Evolutionary conservation across 208 protist genomes (phyloP).

Genomic region (Lotmaria passim): DNA sequence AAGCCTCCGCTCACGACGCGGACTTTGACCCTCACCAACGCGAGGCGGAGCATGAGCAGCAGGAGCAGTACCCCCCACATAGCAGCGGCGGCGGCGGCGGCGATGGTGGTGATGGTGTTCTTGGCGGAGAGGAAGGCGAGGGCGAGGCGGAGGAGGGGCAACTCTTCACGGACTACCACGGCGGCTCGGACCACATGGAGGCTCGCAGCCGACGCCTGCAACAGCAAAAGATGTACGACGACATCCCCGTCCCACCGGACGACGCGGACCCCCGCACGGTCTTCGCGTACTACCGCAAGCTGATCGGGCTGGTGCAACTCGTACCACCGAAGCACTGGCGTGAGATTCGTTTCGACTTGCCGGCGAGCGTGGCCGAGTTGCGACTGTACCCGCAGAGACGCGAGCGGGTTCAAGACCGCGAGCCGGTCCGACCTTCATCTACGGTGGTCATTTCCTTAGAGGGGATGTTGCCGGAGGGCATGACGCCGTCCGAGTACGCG

Average conservation of each 20-base stretch:
- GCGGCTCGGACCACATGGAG: constrained; percentile 24
- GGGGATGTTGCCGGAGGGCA: constrained; percentile 64
- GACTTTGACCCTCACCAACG: neutral
- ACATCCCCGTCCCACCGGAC: constrained; percentile 20
- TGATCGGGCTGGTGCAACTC: constrained; percentile 52
- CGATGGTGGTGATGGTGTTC: too few species aligned
- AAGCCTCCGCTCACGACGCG: neutral
- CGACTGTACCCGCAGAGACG: constrained; percentile 61
- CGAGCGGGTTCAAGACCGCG: constrained; percentile 53
- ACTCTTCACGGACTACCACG: constrained; percentile 37
- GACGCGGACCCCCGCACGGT: constrained; percentile 33
- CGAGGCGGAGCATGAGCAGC: neutral
- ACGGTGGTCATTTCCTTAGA: constrained; percentile 70
- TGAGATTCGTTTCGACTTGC: constrained; percentile 75
- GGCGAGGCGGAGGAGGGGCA: constrained; percentile 15
- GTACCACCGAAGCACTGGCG: constrained; percentile 75
- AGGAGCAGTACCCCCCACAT: too few species aligned
- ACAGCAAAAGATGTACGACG: constrained; percentile 35
- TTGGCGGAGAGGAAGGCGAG: constrained; percentile 9
- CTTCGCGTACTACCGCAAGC: constrained; percentile 60
- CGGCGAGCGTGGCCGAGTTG: constrained; percentile 75
- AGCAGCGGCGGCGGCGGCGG: too few species aligned
- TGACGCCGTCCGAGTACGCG: constrained; percentile 66
- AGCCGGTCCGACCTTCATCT: constrained; percentile 51
- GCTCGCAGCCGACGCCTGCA: constrained; percentile 16